Evolutionary conservation across 148 eudicot genomes (phyloP).

Genomic region (Vaccinium macrocarpon): DNA sequence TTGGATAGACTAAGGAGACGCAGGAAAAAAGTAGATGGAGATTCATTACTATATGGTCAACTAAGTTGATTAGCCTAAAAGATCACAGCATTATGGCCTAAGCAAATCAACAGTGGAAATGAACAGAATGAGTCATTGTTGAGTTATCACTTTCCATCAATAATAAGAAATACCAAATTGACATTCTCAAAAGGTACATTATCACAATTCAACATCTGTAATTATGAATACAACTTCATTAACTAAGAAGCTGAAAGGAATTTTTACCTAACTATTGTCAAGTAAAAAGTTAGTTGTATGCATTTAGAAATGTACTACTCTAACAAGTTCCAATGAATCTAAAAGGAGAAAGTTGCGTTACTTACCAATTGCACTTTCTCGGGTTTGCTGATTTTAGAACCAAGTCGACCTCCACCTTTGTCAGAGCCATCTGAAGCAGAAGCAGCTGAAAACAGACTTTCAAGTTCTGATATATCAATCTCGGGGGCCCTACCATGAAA

Average conservation of each 20-base stretch:
- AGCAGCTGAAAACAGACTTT: conserved; percentile 83
- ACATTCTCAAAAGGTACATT: background rate
- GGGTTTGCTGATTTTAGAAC: conserved; percentile 75
- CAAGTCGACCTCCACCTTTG: conserved; percentile 69
- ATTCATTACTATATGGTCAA: background rate
- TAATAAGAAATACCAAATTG: background rate
- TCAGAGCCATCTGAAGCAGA: conserved; percentile 60
- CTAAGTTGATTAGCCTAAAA: background rate
- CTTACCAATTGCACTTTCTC: conserved; percentile 97
- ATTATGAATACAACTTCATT: background rate
- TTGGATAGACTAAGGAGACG: background rate
- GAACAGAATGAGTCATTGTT: background rate
- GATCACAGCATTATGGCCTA: background rate
- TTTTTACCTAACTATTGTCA: background rate
- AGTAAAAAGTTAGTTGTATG: background rate
- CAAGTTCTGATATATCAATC: conserved; percentile 95
- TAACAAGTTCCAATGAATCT: background rate
- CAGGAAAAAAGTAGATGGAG: background rate
- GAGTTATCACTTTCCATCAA: background rate
- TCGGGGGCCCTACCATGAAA: conserved; percentile 79
- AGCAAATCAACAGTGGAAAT: background rate
- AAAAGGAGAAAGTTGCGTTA: conserved; percentile 13
- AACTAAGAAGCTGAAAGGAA: background rate
- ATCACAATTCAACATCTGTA: background rate
- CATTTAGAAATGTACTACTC: background rate